Base-by-base conservation (phyloP, 306 rosid genomes). In the Medicago ruthenica region DNA sequence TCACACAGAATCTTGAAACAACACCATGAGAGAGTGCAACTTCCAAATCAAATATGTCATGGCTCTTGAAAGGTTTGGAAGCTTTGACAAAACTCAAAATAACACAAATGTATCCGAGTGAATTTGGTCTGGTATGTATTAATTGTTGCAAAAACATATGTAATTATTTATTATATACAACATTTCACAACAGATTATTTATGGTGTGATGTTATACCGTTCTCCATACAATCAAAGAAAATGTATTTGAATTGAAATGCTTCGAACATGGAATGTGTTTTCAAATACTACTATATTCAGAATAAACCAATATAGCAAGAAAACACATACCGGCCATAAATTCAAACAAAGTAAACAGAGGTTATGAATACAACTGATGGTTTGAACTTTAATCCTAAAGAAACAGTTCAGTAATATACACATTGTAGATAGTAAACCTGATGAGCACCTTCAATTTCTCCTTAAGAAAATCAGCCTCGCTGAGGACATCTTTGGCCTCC, bases 401-500 rank as follows among this genome's bases (percentile, higher is more conserved):
- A 58, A 57, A 69, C 42, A 50, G 31, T 55, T 34, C 27, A 54
- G 64, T 57, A 40, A 80, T 73, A 72, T 20, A 60, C 74, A 74
- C 45, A 73, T 44, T 58, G 57, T 70, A 34, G 14, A 63, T 74
- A 70, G 65, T 16, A 73, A 81, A 74, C 62, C 67, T 21, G 69
- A 45, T 48, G 76, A 77, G 80, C 75, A 95, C 99, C 99, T 92
- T 88, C 71, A 88, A 51, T 82, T 92, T 95, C 87, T 92, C 99
- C 86, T 85, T 95, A 17, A 95, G 91, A 87, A 95, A 90, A 76
- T 92, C 97, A 57, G 98, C 90, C 86, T 95, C 98, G 50, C 92
- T 89, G 68, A 95, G 91, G 81, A 92, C 90, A 65, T 90, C 90
- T 76, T 89, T 82, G 40, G 91, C 41, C 78, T 89, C 97, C 54